These are phyloP conservation scores for Alloascoidea africana DNA, from an alignment of 805 yeast species.

Conservation along the genomic window DNA sequence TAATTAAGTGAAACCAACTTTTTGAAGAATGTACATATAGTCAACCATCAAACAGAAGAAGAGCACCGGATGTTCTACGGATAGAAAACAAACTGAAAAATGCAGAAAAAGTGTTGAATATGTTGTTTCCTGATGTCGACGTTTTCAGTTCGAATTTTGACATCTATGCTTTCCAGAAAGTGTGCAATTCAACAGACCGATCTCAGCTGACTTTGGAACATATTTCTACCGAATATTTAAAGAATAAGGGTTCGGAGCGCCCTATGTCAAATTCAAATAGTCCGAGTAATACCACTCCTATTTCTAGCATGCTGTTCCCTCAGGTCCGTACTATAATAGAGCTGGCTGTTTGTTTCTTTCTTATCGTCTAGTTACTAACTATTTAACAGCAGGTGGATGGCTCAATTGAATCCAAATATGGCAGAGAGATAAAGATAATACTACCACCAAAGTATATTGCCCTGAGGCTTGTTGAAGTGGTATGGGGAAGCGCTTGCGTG, in stretches of 20 bases:
- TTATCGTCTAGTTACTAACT: too few relatives aligned
- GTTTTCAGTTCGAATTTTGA: slow-evolving; percentile 17
- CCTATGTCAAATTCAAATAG: too few relatives aligned
- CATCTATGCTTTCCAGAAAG: slow-evolving; percentile 12
- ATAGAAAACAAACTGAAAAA: slow-evolving; percentile 20
- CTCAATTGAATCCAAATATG: slow-evolving; percentile 7
- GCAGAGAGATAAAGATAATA: slow-evolving; percentile 44
- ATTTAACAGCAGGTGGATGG: not conserved
- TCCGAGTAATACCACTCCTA: too few relatives aligned
- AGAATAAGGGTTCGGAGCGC: too few relatives aligned
- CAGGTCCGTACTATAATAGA: too few relatives aligned
- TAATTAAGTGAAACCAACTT: too few relatives aligned
- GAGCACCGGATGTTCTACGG: slow-evolving; percentile 15
- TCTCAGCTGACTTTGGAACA: slow-evolving; percentile 3
- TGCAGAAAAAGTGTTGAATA: slow-evolving; percentile 20
- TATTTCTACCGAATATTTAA: too few relatives aligned
- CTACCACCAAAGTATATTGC: slow-evolving; percentile 69
- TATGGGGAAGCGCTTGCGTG: slow-evolving; percentile 81
- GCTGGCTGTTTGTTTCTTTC: too few relatives aligned
- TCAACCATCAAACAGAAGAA: slow-evolving; percentile 52
- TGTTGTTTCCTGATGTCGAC: slow-evolving; percentile 25
- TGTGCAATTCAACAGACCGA: slow-evolving; percentile 3
- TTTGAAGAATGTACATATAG: slow-evolving; percentile 71
- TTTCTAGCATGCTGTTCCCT: too few relatives aligned
- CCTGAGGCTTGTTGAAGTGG: slow-evolving; percentile 49